Percentiles rank a stretch among this genome's conserved stretches.
Evolutionary conservation across 306 rosid genomes (phyloP).

Genomic region (Vigna trinervia): DNA sequence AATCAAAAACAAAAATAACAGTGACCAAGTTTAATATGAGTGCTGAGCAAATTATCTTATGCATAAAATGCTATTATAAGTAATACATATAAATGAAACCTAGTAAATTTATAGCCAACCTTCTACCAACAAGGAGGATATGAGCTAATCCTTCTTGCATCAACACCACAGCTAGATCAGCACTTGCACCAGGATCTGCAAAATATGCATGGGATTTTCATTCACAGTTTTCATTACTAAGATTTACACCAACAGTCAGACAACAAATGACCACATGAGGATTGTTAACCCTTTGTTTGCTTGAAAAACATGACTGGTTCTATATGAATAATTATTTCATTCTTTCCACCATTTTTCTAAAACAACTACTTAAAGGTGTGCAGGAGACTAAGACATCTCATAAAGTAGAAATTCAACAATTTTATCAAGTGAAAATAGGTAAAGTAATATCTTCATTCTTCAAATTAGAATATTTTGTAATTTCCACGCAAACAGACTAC

Average conservation of each 20-base stretch:
- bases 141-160: slow-evolving; percentile 99
- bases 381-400: slow-evolving; percentile 31
- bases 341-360: slow-evolving; percentile 12
- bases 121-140: slow-evolving; percentile 87
- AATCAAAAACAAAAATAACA: slow-evolving; percentile 9
- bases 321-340: slow-evolving; percentile 27
- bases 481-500: slow-evolving; percentile 23
- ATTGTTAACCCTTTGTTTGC: slow-evolving; percentile 21
- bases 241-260: slow-evolving; percentile 32
- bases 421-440: neutral
- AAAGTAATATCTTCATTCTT: slow-evolving; percentile 17
- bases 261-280: neutral
- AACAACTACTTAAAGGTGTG: slow-evolving; percentile 28
- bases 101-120: slow-evolving; percentile 52
- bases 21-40: slow-evolving; percentile 4
- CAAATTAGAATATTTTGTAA: slow-evolving; percentile 1
- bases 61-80: neutral
- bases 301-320: slow-evolving; percentile 19
- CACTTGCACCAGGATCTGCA: slow-evolving; percentile 94
- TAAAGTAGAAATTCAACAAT: slow-evolving; percentile 20
- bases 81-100: slow-evolving; percentile 5
- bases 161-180: slow-evolving; percentile 94
- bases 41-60: slow-evolving; percentile 22
- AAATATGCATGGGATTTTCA: slow-evolving; percentile 38
- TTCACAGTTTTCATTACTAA: slow-evolving; percentile 17